Evolutionary conservation across 352 stramenopile genomes (phyloP).

Genomic region (Pythium insidiosum): DNA sequence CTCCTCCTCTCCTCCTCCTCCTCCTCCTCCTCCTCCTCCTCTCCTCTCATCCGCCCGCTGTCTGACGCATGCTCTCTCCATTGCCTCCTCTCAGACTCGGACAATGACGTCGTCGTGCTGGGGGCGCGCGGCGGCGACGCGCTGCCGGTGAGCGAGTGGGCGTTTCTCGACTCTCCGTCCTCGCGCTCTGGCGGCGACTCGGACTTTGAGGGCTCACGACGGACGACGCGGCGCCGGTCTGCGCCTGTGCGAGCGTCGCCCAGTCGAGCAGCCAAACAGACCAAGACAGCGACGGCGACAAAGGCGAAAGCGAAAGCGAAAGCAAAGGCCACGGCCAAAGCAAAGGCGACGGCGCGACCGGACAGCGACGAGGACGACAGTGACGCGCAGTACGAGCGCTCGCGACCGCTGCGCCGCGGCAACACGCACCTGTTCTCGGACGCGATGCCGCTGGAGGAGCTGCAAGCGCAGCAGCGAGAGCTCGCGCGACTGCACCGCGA

Average conservation of each 20-base stretch:
- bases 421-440: slow-evolving; percentile 16
- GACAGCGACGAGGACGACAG: not conserved
- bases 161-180: slow-evolving; percentile 11
- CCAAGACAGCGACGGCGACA: not conserved
- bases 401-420: not conserved
- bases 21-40: no score
- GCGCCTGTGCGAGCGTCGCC: not conserved
- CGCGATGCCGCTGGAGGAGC: slow-evolving; percentile 1
- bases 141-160: slow-evolving; percentile 7
- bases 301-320: not conserved
- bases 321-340: slow-evolving; percentile 1
- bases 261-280: not conserved
- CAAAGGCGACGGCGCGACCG: not conserved
- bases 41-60: no score
- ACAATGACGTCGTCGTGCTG: slow-evolving; percentile 1
- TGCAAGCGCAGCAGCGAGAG: slow-evolving; percentile 2
- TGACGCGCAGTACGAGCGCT: slow-evolving; percentile 1
- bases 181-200: slow-evolving; percentile 7
- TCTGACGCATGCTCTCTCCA: no score
- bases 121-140: not conserved
- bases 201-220: slow-evolving; percentile 8
- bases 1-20: no score
- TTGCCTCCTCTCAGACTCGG: not conserved
- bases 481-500: not conserved
- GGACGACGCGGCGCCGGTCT: not conserved